Base-by-base conservation (phyloP, 2,329 filamentous ascomycete species). In the Claviceps maximensis region DNA sequence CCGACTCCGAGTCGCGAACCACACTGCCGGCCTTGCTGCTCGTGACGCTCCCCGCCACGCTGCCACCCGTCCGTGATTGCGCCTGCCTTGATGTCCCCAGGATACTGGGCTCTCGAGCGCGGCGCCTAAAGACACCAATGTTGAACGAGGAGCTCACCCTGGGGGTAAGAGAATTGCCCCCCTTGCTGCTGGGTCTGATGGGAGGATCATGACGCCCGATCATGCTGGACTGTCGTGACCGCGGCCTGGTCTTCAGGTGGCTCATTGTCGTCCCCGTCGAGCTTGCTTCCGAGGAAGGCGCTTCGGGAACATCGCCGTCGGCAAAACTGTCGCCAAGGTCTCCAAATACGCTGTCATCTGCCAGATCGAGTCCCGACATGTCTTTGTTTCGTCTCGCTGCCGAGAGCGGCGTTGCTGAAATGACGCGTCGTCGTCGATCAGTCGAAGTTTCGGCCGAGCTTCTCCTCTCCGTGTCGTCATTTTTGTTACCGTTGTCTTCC, bases 41-140 rank as follows among this genome's bases (percentile, higher is more conserved):
- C 9, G 51, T 15, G 17, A 38, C 38, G 21, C 53, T 55, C 12
- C 46, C 53, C 2, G 53, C 45, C 3, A 51, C 38, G 25, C 54
- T 55, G 25, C 54, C 53, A 12, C 54, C 49, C 4, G 60, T 66
- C 62, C 69, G 61, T n/a, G 62, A 62, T 25, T 63, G 62, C 21
- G 67, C 63, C 54, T 68, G 78, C 55, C 75, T 73, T 2, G 70
- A 70, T 1, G 76, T 75, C 5, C 78, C 75, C 44, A 84, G 63
- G 52, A 84, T 83, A 63, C 80, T 84, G 2, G 78, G 79, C 62
- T 84, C 79, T 47, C 80, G 71, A 19, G 71, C 71, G 46, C 80
- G 73, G 41, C 79, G 70, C 61, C 72, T 76, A 63, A 84, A 84
- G 5, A 72, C 66, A 15, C 78, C 78, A 50, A 83, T 73, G 54